Base-by-base conservation (phyloP, 108 stramenopile genomes). In the Skeletonema menzelii region DNA sequence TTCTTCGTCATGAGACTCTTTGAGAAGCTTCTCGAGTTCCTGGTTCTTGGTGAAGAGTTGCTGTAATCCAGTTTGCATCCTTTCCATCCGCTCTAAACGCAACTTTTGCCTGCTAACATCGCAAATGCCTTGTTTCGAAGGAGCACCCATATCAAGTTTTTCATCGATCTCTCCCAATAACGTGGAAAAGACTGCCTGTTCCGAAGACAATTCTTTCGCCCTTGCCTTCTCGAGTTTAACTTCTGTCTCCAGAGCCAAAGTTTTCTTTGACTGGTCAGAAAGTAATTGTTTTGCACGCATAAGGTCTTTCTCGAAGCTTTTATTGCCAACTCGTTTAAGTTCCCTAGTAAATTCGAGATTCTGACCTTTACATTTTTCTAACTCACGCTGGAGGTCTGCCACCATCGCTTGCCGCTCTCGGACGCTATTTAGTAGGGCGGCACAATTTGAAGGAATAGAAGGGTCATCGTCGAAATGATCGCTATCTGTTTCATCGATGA, bases 21-120 rank as follows among this genome's bases (percentile, higher is more conserved):
- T 49, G 31, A 70, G 40, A 5, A 53, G 22, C 22, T 3, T 53
- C 22, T 22, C 49, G 49, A 53, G 49, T 22, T 53, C 49, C 49
- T 53, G 49, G 49, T 53, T 53, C 40, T 62, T 47, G 27, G 28
- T 26, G 12, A 53, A 38, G 46, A 53, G 61, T 10, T 56, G 46
- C 32, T 68, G 61, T 5, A 68, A 24, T 38, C 46, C 27, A 49
- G 37, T 11, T 67, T 65, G 53, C 62, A 70, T 59, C 27, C 46
- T 67, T 70, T 59, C 56, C 56, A 77, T 77, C 8, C 63, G 47
- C 55, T 57, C 63, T 20, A 77, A 22, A 2, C 49, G 49, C 49
- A 53, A 22, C 22, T 53, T 53, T 53, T 53, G 49, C 49, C 49
- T 53, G 20, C 49, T 53, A 20, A 22, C 19, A 53, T 24, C 49